Evolutionary conservation across 2,329 filamentous ascomycete genomes (phyloP), one percentile per base, ranked within the genome.

Genomic region (Ophiostoma angusticollis): DNA sequence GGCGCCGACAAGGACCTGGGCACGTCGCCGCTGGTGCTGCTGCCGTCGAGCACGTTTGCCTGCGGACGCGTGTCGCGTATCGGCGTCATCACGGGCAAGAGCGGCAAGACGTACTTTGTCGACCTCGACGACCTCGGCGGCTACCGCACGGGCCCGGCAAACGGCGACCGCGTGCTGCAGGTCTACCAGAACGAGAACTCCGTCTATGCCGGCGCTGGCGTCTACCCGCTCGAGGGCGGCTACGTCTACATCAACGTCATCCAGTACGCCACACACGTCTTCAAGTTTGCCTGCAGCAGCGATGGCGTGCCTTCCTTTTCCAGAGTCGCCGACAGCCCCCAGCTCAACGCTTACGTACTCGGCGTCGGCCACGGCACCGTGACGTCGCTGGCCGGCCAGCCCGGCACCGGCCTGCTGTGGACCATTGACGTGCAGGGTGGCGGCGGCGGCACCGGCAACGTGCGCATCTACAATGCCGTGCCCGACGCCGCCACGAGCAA

Each of bases 381-480:
- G 0, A 76, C 72, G 0, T 70, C 70, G 0, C 57, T 74, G 32
- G 63, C 69, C 37, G 66, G 65, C 4, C 59, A 72, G 45, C 52
- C 59, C 3, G 72, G 71, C 3, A 73, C 69, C 1, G 72, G 70
- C 19, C 60, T 76, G 1, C 50, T 74, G 6, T 76, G 72, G 72
- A 64, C 63, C 1, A 65, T 62, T 1, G 72, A 76, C 39, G 67
- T 74, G 0, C 65, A 74, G 45, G 68, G 68, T n/a, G n/a, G n/a
- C n/a, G n/a, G n/a, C n/a, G n/a, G n/a, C n/a, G n/a, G n/a, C n/a
- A n/a, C n/a, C 6, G 55, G 57, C 6, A 66, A 67, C 41, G 58
- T 85, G 54, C 80, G 84, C 52, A 93, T 96, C 54, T 93, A 93
- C 69, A 94, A 95, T 57, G 79, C 84, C 19, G 67, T 98, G 9